phyloP scores from a whole-genome alignment of 1,284 basidiomycete genomes.

The Phaffia rhodozyma region DNA sequence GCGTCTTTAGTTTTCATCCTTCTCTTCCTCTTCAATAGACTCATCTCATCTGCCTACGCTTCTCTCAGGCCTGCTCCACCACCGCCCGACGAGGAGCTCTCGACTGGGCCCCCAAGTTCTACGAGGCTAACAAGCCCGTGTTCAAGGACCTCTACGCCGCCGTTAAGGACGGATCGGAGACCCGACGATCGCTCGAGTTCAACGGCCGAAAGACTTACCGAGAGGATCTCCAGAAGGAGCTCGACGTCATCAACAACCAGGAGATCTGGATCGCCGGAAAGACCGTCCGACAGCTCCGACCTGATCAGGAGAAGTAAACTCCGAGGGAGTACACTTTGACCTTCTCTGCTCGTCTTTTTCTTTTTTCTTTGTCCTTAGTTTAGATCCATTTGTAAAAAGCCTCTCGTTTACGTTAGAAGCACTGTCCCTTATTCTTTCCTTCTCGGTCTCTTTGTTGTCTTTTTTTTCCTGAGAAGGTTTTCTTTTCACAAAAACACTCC shows the following conservation, averaged over 20 bases:
- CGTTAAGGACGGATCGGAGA: slow-evolving; percentile 90
- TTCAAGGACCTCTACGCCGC: slow-evolving; percentile 91
- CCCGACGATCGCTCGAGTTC: slow-evolving; percentile 91
- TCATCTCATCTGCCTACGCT: not conserved
- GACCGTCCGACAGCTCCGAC: slow-evolving; percentile 39
- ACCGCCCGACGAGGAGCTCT: slow-evolving; percentile 96
- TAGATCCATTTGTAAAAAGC: too few species aligned
- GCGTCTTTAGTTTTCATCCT: not conserved
- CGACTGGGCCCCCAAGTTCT: slow-evolving; percentile 98
- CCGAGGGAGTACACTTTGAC: too few species aligned
- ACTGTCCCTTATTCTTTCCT: too few species aligned
- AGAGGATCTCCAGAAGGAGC: slow-evolving; percentile 83
- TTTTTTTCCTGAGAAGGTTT: too few species aligned
- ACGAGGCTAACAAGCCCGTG: slow-evolving; percentile 66
- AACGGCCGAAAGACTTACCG: slow-evolving; percentile 89
- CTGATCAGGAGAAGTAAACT: too few species aligned
- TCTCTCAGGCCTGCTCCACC: slow-evolving; percentile 70
- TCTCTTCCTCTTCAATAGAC: not conserved
- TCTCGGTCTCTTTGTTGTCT: too few species aligned
- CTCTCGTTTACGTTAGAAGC: too few species aligned
- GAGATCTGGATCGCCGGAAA: slow-evolving; percentile 94
- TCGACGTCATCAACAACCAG: slow-evolving; percentile 78
- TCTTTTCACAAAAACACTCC: too few species aligned
- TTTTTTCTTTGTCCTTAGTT: too few species aligned
- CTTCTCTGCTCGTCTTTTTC: too few species aligned